These are phyloP conservation scores for Chaetomium fimeti DNA, from an alignment of 495 filamentous ascomycete species.

Conservation along the genomic window DNA sequence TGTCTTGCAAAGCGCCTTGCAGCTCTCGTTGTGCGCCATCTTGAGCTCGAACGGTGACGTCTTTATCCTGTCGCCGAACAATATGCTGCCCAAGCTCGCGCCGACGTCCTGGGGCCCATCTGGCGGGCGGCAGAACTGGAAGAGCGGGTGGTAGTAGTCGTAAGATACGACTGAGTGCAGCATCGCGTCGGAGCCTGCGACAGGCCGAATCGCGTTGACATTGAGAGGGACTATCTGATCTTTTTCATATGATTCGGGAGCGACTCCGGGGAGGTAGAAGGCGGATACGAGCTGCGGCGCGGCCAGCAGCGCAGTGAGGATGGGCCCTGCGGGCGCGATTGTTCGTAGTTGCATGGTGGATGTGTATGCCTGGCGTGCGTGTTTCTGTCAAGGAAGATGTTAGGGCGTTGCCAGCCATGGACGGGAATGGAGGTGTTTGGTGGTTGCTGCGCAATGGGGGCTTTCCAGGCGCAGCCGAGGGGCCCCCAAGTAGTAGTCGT, in stretches of 20 bases:
- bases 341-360: conserved; percentile 49
- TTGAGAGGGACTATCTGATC: conserved; percentile 79
- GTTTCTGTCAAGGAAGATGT: not conserved
- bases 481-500: too few relatives aligned
- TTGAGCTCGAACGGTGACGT: conserved; percentile 85
- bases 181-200: conserved; percentile 71
- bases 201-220: conserved; percentile 89
- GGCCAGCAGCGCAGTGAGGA: conserved; percentile 47
- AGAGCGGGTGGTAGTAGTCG: conserved; percentile 88
- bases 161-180: conserved; percentile 88
- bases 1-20: conserved; percentile 71
- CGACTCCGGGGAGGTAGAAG: conserved; percentile 95
- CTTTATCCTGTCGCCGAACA: conserved; percentile 94
- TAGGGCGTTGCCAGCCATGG: not conserved
- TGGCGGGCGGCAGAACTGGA: conserved; percentile 81
- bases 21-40: conserved; percentile 81
- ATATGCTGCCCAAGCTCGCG: conserved; percentile 90
- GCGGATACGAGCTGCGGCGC: conserved; percentile 60
- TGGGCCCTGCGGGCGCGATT: conserved; percentile 48
- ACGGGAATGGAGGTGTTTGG: too few relatives aligned
- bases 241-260: conserved; percentile 82
- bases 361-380: not conserved
- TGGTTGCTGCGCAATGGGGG: not conserved
- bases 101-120: conserved; percentile 70
- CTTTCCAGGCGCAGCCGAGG: too few relatives aligned